Evolutionary conservation across 345 rosid species (phyloP).

Genomic region (Kandelia obovata): DNA sequence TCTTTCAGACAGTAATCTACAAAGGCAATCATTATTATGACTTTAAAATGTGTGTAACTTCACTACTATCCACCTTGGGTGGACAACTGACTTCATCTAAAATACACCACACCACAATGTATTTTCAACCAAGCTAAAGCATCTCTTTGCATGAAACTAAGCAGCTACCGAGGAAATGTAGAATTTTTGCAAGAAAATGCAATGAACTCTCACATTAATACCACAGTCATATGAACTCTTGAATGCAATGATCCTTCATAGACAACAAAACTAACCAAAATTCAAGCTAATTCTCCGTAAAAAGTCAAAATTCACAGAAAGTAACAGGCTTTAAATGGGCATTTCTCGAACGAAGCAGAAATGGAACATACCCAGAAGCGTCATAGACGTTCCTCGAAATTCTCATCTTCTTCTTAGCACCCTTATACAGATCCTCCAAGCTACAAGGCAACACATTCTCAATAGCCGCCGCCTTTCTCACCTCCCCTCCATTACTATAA

Average conservation of each 20-base stretch:
- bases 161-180: no score
- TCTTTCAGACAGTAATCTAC: background rate
- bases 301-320: no score
- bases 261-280: no score
- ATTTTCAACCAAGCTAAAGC: no score
- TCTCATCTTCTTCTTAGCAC: slow-evolving; percentile 72
- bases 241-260: no score
- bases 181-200: no score
- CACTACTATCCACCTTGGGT: background rate
- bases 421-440: slow-evolving; percentile 84
- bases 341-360: background rate
- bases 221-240: no score
- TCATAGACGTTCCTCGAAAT: slow-evolving; percentile 56
- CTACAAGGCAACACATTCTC: slow-evolving; percentile 70
- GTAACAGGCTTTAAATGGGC: background rate
- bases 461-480: slow-evolving; percentile 43
- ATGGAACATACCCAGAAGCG: slow-evolving; percentile 42
- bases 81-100: background rate
- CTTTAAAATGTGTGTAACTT: background rate
- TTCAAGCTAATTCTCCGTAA: no score
- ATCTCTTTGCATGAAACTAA: no score
- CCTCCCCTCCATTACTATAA: slow-evolving; percentile 3
- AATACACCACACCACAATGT: no score
- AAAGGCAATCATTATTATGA: background rate
- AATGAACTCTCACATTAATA: no score